These are phyloP conservation scores for Limnanthes douglasii DNA, from an alignment of 345 rosid species.

Conservation along the genomic window DNA sequence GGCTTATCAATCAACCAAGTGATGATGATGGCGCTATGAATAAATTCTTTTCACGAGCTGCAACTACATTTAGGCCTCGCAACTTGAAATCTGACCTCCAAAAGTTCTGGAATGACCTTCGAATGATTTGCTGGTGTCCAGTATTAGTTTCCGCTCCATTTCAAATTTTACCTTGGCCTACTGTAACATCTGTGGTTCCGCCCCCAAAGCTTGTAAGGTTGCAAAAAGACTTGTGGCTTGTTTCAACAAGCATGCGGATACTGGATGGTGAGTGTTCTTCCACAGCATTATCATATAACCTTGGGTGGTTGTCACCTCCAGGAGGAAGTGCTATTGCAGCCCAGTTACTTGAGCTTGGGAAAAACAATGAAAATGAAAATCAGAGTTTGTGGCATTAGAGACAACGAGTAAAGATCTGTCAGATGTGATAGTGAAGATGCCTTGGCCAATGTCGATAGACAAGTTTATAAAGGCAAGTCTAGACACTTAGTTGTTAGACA, in stretches of 20 bases:
- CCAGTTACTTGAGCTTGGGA: conserved; percentile 95
- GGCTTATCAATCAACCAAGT: conserved; percentile 55
- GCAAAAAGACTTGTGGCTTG: conserved; percentile 75
- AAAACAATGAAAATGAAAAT: conserved; percentile 83
- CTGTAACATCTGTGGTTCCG: conserved; percentile 67
- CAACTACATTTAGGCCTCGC: conserved; percentile 73
- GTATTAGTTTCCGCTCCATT: conserved; percentile 80
- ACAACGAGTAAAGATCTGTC: too few species aligned
- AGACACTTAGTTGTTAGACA: too few species aligned
- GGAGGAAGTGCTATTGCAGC: conserved; percentile 95
- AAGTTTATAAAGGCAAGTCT: too few species aligned
- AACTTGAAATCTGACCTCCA: conserved; percentile 59
- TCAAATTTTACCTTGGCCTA: conserved; percentile 79
- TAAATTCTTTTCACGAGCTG: conserved; percentile 70
- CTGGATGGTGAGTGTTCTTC: conserved; percentile 93
- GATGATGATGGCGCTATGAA: conserved; percentile 53
- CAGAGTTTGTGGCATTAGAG: too few species aligned
- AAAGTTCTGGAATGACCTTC: conserved; percentile 82
- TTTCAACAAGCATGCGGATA: conserved; percentile 92
- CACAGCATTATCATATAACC: conserved; percentile 68
- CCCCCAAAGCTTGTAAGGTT: conserved; percentile 91
- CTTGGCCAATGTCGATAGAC: too few species aligned
- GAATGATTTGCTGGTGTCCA: conserved; percentile 91
- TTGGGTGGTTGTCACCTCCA: conserved; percentile 87
- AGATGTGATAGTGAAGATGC: too few species aligned